phyloP scores from a whole-genome alignment of 1,139 yeast genomes.

The Blastobotrys capitulatus region DNA sequence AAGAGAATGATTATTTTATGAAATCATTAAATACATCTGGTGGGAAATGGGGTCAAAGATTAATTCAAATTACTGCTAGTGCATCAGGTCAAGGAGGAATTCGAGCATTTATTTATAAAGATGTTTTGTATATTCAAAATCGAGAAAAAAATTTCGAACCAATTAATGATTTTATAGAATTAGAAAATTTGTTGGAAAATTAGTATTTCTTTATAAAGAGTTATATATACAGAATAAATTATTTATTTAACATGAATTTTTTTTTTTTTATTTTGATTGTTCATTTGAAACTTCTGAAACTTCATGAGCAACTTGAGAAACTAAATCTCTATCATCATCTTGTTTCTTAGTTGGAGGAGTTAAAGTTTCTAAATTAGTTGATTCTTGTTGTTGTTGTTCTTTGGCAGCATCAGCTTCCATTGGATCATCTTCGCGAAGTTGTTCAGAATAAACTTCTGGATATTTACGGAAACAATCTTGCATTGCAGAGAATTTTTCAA shows the following conservation, averaged over 20 bases:
- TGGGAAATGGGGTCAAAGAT: conserved; percentile 32
- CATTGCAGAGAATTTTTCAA: conserved; percentile 87
- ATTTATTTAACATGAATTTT: not conserved
- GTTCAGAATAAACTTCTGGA: conserved; percentile 94
- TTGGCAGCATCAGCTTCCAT: conserved; percentile 18
- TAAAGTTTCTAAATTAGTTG: conserved; percentile 1
- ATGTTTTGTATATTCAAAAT: conserved; percentile 40
- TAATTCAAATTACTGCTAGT: conserved; percentile 34
- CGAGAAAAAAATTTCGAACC: conserved; percentile 16
- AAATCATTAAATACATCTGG: conserved; percentile 32
- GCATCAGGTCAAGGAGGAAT: conserved; percentile 33
- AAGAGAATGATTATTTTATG: conserved; percentile 34
- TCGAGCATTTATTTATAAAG: conserved; percentile 39
- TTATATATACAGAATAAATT: not conserved
- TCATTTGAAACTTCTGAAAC: not conserved
- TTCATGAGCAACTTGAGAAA: not conserved
- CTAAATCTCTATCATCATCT: not conserved
- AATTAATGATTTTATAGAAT: conserved; percentile 4
- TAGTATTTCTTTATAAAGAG: too few species aligned
- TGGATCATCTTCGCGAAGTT: conserved; percentile 56
- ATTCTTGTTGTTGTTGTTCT: not conserved
- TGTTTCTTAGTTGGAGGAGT: not conserved
- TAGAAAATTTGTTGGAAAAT: too few species aligned
- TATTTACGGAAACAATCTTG: conserved; percentile 89
- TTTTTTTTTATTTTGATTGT: not conserved